Evolutionary conservation across 306 rosid genomes (phyloP).

Genomic region (Dicorynia guianensis): DNA sequence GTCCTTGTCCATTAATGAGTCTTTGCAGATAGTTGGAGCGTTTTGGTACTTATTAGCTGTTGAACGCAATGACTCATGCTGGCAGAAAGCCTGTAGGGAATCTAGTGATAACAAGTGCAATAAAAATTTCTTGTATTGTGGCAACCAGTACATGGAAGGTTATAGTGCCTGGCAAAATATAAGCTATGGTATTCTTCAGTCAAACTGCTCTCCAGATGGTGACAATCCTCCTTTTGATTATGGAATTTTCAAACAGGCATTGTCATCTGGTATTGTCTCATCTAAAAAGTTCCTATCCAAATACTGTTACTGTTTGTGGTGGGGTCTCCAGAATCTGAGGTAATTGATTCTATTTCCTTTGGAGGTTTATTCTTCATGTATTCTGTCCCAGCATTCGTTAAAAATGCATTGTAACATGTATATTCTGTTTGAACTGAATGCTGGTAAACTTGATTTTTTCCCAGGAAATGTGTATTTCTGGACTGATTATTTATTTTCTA

Average conservation of each 20-base stretch:
- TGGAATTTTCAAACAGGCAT: slow-evolving; percentile 78
- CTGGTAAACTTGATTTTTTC: not conserved
- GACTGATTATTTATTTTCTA: slow-evolving; percentile 26
- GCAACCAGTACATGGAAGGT: slow-evolving; percentile 51
- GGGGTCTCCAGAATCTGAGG: slow-evolving; percentile 99
- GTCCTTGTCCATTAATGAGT: slow-evolving; percentile 23
- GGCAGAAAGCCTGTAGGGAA: slow-evolving; percentile 83
- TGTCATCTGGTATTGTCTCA: slow-evolving; percentile 68
- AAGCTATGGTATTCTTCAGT: slow-evolving; percentile 37
- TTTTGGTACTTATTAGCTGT: slow-evolving; percentile 94
- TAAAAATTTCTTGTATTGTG: slow-evolving; percentile 73
- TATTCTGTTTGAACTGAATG: slow-evolving; percentile 13
- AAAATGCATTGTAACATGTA: slow-evolving; percentile 9
- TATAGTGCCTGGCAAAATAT: slow-evolving; percentile 48
- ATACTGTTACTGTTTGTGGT: slow-evolving; percentile 97
- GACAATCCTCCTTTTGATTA: slow-evolving; percentile 60
- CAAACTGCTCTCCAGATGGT: slow-evolving; percentile 53
- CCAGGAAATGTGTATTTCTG: slow-evolving; percentile 9
- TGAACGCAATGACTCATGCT: slow-evolving; percentile 91
- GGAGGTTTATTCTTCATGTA: slow-evolving; percentile 21
- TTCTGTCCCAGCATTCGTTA: slow-evolving; percentile 9
- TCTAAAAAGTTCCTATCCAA: slow-evolving; percentile 72
- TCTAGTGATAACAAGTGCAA: slow-evolving; percentile 37
- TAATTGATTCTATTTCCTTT: slow-evolving; percentile 37
- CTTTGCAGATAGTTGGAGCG: slow-evolving; percentile 91